Conservation (phyloP, 1,139 yeast species). For the Zygosaccharomyces sapae region DNA sequence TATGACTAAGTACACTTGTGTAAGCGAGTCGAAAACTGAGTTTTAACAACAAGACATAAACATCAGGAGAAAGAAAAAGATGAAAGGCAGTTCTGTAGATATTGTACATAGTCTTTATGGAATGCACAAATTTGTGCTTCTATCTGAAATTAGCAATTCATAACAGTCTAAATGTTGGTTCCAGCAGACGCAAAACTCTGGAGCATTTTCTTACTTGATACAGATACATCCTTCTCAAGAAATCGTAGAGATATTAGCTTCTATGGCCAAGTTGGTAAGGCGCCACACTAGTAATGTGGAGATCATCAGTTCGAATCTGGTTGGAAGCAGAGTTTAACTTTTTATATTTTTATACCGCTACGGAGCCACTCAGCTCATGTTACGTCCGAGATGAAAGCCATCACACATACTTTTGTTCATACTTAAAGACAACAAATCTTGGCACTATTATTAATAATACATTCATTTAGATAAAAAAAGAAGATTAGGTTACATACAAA, state of each 20-base stretch:
- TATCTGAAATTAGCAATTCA: too few species aligned
- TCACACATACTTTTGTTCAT: too few species aligned
- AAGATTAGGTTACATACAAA: not conserved
- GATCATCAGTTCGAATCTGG: constrained; percentile 13
- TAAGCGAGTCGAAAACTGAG: not conserved
- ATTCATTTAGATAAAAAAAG: not conserved
- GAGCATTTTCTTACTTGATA: too few species aligned
- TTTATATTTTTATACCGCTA: not conserved
- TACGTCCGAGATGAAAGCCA: too few species aligned
- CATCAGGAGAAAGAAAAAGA: not conserved
- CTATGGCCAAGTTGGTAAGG: constrained; percentile 15
- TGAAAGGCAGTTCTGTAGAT: not conserved
- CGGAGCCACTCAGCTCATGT: too few species aligned
- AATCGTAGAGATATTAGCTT: constrained; percentile 1
- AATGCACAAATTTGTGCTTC: too few species aligned
- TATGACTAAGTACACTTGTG: not conserved
- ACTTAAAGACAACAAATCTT: not conserved
- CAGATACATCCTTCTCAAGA: too few species aligned
- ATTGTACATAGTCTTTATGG: too few species aligned
- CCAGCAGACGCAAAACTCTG: too few species aligned
- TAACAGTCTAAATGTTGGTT: too few species aligned
- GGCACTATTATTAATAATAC: not conserved
- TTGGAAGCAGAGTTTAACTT: constrained; percentile 8
- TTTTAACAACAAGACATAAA: not conserved
- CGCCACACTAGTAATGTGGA: constrained; percentile 15